These are phyloP conservation scores for Telfairia occidentalis DNA, from an alignment of 331 rosid genomes.

Conservation along the genomic window DNA sequence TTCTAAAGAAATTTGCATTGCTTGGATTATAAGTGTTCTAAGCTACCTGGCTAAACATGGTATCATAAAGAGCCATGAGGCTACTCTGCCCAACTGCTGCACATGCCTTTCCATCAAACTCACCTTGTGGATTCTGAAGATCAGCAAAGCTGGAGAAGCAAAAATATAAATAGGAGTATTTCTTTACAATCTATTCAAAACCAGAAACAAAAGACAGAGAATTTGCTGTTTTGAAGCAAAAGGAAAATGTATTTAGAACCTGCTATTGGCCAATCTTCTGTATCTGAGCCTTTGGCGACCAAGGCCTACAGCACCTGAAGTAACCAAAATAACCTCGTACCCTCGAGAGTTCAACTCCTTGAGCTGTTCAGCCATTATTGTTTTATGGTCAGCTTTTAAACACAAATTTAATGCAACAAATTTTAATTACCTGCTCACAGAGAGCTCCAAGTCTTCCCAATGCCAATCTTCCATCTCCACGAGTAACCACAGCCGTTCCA, in stretches of 20 bases:
- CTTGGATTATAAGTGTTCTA: neutral
- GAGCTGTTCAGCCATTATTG: slow-evolving; percentile 30
- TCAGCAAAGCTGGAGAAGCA: slow-evolving; percentile 58
- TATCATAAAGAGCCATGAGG: slow-evolving; percentile 93
- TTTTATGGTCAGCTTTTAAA: neutral
- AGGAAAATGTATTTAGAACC: slow-evolving; percentile 27
- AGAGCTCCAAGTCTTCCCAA: slow-evolving; percentile 85
- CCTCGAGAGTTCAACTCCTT: slow-evolving; percentile 58
- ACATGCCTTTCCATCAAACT: slow-evolving; percentile 81
- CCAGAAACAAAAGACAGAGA: neutral
- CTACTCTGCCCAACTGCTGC: slow-evolving; percentile 93
- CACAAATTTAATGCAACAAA: neutral
- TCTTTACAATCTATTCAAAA: neutral
- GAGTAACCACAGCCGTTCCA: slow-evolving; percentile 91
- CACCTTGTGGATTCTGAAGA: slow-evolving; percentile 59
- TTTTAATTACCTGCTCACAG: slow-evolving; percentile 61
- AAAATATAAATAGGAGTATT: neutral
- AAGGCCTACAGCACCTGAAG: slow-evolving; percentile 88
- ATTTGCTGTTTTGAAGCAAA: neutral
- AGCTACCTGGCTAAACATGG: slow-evolving; percentile 87
- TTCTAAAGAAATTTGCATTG: neutral
- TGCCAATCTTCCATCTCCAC: slow-evolving; percentile 84
- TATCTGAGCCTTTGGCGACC: slow-evolving; percentile 82
- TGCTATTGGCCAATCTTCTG: slow-evolving; percentile 77
- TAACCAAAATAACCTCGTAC: slow-evolving; percentile 73